These are phyloP conservation scores for Aethionema arabicum DNA, from an alignment of 345 rosid genomes.

Conservation along the genomic window DNA sequence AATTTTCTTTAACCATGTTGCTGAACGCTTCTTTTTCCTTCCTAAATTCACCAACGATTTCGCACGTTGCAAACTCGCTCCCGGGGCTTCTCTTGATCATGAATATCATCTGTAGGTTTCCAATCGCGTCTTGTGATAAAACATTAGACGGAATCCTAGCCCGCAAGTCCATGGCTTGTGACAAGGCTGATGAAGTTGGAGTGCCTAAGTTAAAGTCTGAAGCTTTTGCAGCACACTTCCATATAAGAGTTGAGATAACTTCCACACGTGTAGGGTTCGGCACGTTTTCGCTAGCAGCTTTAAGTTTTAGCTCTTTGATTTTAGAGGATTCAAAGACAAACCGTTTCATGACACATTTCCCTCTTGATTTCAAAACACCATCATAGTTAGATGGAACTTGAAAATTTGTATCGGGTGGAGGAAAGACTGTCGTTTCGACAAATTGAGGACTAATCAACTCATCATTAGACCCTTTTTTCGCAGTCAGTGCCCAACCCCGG, in stretches of 20 bases:
- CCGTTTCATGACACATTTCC: slow-evolving; percentile 2
- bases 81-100: background rate
- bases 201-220: background rate
- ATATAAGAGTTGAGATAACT: slow-evolving; percentile 25
- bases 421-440: slow-evolving; percentile 10
- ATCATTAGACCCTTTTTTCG: background rate
- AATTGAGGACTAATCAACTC: background rate
- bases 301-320: slow-evolving; percentile 16
- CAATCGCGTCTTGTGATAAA: slow-evolving; percentile 8
- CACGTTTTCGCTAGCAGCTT: slow-evolving; percentile 8
- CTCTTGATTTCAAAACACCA: background rate
- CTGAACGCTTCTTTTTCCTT: slow-evolving; percentile 2
- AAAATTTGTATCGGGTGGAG: background rate
- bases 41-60: slow-evolving; percentile 25
- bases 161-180: slow-evolving; percentile 38
- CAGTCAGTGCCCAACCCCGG: slow-evolving; percentile 18
- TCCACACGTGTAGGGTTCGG: slow-evolving; percentile 27
- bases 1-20: background rate
- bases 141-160: slow-evolving; percentile 16
- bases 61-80: slow-evolving; percentile 5
- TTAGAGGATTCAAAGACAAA: slow-evolving; percentile 12
- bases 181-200: background rate
- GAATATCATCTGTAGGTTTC: slow-evolving; percentile 17
- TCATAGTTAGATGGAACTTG: background rate
- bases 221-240: slow-evolving; percentile 10